Percentiles rank a stretch among this genome's conserved stretches.
Conservation (phyloP, 371 early-diverging fungal species). For the Coemansia sp. region DNA sequence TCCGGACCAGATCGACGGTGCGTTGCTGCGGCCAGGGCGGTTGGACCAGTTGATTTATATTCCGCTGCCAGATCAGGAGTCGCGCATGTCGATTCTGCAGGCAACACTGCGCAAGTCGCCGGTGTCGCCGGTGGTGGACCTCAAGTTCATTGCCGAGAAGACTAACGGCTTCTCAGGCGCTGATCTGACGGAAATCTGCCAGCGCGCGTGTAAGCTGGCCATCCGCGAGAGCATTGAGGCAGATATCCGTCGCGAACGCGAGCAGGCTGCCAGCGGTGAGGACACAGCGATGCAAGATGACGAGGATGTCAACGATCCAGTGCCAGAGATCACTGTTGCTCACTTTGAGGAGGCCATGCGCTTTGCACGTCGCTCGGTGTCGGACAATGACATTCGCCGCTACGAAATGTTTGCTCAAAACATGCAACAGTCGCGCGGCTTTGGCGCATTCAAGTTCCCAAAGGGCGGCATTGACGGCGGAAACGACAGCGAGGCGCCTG, state of each 20-base stretch:
- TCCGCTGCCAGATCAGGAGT: conserved; percentile 94
- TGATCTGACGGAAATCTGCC: conserved; percentile 99
- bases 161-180: conserved; percentile 99
- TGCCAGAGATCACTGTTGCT: conserved; percentile 88
- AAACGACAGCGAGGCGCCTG: conserved; percentile 52
- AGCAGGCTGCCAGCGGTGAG: conserved; percentile 68
- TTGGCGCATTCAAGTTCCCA: conserved; percentile 94
- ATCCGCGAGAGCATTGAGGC: conserved; percentile 98
- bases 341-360: conserved; percentile 99
- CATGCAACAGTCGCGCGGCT: conserved; percentile 90
- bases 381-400: conserved; percentile 95
- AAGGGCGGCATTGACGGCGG: conserved; percentile 64
- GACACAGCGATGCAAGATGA: conserved; percentile 77
- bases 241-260: conserved; percentile 80
- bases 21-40: conserved; percentile 98
- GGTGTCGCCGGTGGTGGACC: conserved; percentile 82
- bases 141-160: conserved; percentile 83
- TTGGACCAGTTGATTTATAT: conserved; percentile 99
- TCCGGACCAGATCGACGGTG: conserved; percentile 96
- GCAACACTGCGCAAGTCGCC: conserved; percentile 98
- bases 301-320: conserved; percentile 65
- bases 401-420: conserved; percentile 99
- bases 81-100: conserved; percentile 87
- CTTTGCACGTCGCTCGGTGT: conserved; percentile 96
- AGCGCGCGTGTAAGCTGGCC: conserved; percentile 99